Evolutionary conservation across 352 stramenopile species (phyloP).

Genomic region (Phytophthora kernoviae): DNA sequence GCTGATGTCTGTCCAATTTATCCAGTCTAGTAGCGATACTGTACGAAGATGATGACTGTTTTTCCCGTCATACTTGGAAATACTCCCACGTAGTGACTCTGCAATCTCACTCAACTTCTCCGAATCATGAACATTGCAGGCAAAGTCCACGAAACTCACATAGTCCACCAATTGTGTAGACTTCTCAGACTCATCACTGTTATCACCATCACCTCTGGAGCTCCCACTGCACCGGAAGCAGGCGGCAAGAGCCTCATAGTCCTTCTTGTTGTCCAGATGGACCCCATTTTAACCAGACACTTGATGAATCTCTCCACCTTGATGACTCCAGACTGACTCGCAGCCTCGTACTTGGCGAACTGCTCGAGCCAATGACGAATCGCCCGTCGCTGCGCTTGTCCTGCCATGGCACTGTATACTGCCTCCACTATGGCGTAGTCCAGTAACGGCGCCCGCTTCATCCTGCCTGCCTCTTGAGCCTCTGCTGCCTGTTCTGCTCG

Average conservation of each 20-base stretch:
- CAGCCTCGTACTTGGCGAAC: conserved; percentile 58
- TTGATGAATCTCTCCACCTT: conserved; percentile 57
- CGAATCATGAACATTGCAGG: conserved; percentile 67
- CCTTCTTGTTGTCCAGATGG: conserved; percentile 37
- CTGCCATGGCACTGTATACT: conserved; percentile 57
- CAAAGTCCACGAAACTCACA: conserved; percentile 64
- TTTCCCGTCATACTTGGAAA: conserved; percentile 63
- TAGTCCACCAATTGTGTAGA: conserved; percentile 51
- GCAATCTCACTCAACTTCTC: conserved; percentile 63
- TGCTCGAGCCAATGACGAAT: conserved; percentile 48
- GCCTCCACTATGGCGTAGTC: conserved; percentile 48
- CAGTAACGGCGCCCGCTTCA: conserved; percentile 60
- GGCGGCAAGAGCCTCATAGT: conserved; percentile 39
- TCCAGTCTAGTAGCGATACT: conserved; percentile 47
- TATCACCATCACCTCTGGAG: not conserved
- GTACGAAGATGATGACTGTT: conserved; percentile 45
- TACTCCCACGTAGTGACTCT: conserved; percentile 45
- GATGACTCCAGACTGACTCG: conserved; percentile 35
- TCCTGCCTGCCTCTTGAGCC: conserved; percentile 40
- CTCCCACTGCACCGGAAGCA: conserved; percentile 41
- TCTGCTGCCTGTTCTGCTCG: conserved; percentile 25
- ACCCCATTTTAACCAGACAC: conserved; percentile 60
- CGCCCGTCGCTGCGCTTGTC: conserved; percentile 43
- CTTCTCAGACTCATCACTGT: conserved; percentile 17
- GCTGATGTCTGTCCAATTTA: conserved; percentile 64